Conservation (phyloP, 768 basidiomycete species). For the Calocybe cyanea region DNA sequence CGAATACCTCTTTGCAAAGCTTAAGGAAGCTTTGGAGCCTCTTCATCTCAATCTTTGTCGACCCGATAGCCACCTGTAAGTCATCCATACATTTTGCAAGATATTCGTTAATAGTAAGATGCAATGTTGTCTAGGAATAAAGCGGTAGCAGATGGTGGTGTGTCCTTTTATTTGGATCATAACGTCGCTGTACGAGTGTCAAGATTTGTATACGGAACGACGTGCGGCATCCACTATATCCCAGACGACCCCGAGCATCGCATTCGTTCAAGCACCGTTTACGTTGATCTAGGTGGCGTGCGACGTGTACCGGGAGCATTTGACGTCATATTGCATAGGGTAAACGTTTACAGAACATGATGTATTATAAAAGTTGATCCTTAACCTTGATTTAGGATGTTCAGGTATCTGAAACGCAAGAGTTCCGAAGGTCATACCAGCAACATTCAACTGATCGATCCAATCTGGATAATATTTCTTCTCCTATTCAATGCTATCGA, state of each 20-base stretch:
- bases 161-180: conserved; percentile 25
- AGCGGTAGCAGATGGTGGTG: conserved; percentile 28
- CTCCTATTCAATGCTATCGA: conserved; percentile 20
- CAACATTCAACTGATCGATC: not conserved
- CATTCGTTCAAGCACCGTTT: conserved; percentile 7
- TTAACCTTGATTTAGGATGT: conserved; percentile 28
- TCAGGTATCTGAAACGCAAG: conserved; percentile 24
- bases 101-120: too few relatives aligned
- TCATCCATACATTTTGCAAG: too few relatives aligned
- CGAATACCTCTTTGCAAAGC: conserved; percentile 46
- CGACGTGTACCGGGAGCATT: conserved; percentile 17
- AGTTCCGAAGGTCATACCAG: conserved; percentile 20
- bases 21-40: conserved; percentile 34
- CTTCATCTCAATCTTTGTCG: conserved; percentile 40
- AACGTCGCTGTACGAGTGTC: conserved; percentile 23
- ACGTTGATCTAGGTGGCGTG: conserved; percentile 10
- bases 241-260: conserved; percentile 18
- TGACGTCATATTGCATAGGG: conserved; percentile 23
- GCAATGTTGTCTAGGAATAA: conserved; percentile 22
- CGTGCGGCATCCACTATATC: conserved; percentile 17
- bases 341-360: not conserved
- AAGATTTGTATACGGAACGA: conserved; percentile 21
- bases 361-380: not conserved
- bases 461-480: conserved; percentile 7
- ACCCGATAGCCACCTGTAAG: conserved; percentile 54